Base-by-base conservation (phyloP, 2,329 filamentous ascomycete species). In the Escovopsis sp. region DNA sequence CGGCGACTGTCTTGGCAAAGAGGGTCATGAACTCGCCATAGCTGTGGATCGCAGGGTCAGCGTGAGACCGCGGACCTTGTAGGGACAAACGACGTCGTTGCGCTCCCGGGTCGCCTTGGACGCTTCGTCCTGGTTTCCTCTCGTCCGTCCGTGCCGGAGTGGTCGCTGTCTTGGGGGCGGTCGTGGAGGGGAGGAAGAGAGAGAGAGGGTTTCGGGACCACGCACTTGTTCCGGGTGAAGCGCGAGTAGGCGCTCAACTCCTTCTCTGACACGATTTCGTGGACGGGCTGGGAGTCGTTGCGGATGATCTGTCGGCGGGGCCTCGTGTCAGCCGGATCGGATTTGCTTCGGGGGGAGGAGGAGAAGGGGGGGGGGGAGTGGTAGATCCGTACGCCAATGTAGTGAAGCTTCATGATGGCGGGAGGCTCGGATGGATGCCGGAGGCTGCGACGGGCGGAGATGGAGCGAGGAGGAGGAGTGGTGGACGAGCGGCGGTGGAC, bases 1-100 rank as follows among this genome's bases (percentile, higher is more conserved):
- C 85, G 47, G 89, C 89, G 39, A 95, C 82, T 15, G 83, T 89
- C 64, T 85, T 85, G 62, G 78, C 76, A 67, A 93, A 89, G 55
- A 94, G 69, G 44, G 78, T 82, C 79, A 94, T 85, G 70, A 93
- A 77, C 51, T 73, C 68, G 57, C 65, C 68, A 69, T 71, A 63
- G 51, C 61, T 64, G 41, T 28, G 40, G 15, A 5, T 36, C 11
- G 6, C 34, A 11, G 28, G 11, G 28, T 32, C 11, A 32, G 28
- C 28, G 28, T 9, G 28, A 32, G 23, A 23, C 6, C 23, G 23
- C 23, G 6, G 23, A 6, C 23, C 23, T 23, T 6, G 33, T 6
- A 6, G 23, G 23, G 23, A 23, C 6, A 6, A 23, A 23, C 23
- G 23, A 23, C 23, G 23, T 23, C 6, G 23, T 23, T 23, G 23